Evolutionary conservation across 257 asterid genomes (phyloP), one percentile per base, ranked within the genome.

Genomic region (Oldenlandia corymbosa): DNA sequence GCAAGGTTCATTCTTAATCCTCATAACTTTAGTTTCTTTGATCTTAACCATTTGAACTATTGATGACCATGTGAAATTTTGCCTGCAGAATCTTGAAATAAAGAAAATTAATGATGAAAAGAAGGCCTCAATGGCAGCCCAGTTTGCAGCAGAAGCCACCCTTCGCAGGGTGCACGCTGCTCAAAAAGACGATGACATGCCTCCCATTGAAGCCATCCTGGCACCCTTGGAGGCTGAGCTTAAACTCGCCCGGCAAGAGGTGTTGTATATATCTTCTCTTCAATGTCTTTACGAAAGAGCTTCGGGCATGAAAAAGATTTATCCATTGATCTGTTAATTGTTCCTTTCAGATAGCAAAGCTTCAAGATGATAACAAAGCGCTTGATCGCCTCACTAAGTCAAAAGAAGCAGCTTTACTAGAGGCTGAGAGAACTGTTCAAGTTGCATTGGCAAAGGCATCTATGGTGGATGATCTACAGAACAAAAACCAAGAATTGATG

Each of bases 101-200:
- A 92, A 92, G 84, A 87, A 86, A 85, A 85, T 89, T 42, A 92
- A 85, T 73, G 99, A 89, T 79, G 99, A 92, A 55, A 92, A 92
- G 83, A 92, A 83, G 91, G 90, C 97, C 42, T 87, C 97, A 51
- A 85, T 92, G 95, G 95, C 96, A 51, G 99, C 97, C 42, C 99
- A 92, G 72, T 92, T 92, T 84, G 99, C 99, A 18, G 99, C 99
- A 50, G 99, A 92, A 77, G 99, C 97, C 66, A 92, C 97, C 56
- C 95, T 92, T 76, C 85, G 99, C 30, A 84, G 99, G 76, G 99
- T 92, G 67, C 99, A 92, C 71, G 88, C 91, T 72, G 96, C 94
- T 71, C 95, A 92, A 70, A 92, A 89, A 74, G 99, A 92, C 64
- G 99, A 92, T 71, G 97, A 92, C 67, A 92, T 92, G 96, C 97